phyloP scores from a whole-genome alignment of 208 protist genomes.

The Trypanosoma cruzi region DNA sequence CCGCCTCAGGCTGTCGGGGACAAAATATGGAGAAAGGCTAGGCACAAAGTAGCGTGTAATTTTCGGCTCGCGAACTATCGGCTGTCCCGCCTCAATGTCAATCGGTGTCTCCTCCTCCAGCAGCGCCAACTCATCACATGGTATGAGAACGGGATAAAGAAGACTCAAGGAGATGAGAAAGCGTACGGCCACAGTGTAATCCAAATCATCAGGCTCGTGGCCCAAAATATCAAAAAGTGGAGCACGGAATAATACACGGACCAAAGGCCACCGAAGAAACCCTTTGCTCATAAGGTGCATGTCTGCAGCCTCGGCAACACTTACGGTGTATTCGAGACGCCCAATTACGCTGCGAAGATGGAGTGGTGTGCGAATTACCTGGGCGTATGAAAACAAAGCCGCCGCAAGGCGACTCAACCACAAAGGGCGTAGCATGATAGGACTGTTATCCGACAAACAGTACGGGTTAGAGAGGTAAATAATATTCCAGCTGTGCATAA shows the following conservation, averaged over 20 bases:
- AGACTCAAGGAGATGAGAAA: conserved; percentile 78
- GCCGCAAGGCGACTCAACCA: conserved; percentile 85
- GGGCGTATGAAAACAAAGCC: conserved; percentile 84
- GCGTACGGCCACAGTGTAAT: conserved; percentile 79
- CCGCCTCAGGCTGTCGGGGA: conserved; percentile 50
- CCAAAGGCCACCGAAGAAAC: conserved; percentile 78
- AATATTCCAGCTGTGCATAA: conserved; percentile 90
- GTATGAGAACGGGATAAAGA: conserved; percentile 64
- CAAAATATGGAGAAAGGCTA: conserved; percentile 64
- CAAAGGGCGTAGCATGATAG: conserved; percentile 73
- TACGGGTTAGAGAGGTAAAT: conserved; percentile 78
- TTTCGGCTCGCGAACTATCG: conserved; percentile 31
- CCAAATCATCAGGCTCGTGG: conserved; percentile 63
- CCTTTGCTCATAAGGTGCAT: conserved; percentile 76
- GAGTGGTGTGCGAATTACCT: conserved; percentile 81
- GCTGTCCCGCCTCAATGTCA: conserved; percentile 41
- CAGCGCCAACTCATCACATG: conserved; percentile 65
- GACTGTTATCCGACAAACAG: conserved; percentile 65
- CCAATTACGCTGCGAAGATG: conserved; percentile 86
- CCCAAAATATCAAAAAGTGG: conserved; percentile 63
- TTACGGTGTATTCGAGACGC: conserved; percentile 83
- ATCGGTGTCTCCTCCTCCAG: conserved; percentile 69
- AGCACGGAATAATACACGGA: conserved; percentile 67
- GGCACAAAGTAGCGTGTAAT: conserved; percentile 84
- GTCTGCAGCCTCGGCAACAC: conserved; percentile 69